Evolutionary conservation across 495 filamentous ascomycete genomes (phyloP), one percentile per base, ranked within the genome.

Genomic region (Hypoxylon intermedium): DNA sequence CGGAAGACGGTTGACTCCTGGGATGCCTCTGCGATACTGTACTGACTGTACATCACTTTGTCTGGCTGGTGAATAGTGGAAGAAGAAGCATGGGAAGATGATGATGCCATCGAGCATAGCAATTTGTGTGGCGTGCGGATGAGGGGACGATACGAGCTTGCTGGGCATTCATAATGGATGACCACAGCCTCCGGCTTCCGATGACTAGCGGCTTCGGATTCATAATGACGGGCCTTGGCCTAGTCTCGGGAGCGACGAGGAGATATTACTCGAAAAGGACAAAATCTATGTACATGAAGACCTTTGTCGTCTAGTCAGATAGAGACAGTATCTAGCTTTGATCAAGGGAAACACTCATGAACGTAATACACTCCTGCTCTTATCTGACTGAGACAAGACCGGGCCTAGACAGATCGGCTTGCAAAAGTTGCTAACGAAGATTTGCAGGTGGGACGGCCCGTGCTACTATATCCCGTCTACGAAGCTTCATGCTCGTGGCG

Each of bases 31-130:
- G 36, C 58, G 61, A 53, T 60, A 65, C 37, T 60, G 56, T 60
- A 60, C 52, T 49, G 56, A 50, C 40, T 65, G 56, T 60, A 57
- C 62, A 65, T 60, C 56, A 41, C 40, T 38, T 56, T 56, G 45
- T 56, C 51, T 45, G 26, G 33, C 24, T 20, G n/a, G n/a, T 36
- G 13, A 20, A 18, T 18, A 23, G 16, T 9, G 21, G 31, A 23
- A 16, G 18, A 40, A 36, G 23, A 52, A 16, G 16, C 4, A 26
- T 28, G 45, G 9, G 40, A 46, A 11, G 33, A 47, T 6, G 26
- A 58, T 40, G 23, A 42, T 53, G 38, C 51, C n/a, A 20, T 23
- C 13, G 55, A 37, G 45, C 46, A 51, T 44, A 47, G 26, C 41
- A 6, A 21, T 60, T 47, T 53, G 47, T 54, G 40, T 50, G 56